Evolutionary conservation across 2,329 filamentous ascomycete species (phyloP).

Genomic region (Aspergillus fumigatiaffinis): DNA sequence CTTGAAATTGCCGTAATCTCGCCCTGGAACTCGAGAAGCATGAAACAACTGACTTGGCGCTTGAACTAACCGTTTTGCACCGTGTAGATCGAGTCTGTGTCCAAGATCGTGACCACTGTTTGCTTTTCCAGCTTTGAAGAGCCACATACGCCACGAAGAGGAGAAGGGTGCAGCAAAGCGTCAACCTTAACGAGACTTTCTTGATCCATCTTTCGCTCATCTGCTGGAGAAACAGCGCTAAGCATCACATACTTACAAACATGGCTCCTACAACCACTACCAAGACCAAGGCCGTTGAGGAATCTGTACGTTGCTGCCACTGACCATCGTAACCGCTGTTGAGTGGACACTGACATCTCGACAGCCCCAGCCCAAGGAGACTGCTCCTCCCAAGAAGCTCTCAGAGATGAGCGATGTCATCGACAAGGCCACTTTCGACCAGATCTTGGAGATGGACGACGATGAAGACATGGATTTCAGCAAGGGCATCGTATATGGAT

Average conservation of each 20-base stretch:
- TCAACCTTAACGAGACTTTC: neutral
- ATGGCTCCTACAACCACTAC: constrained; percentile 28
- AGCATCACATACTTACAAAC: constrained; percentile 5
- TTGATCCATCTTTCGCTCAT: neutral
- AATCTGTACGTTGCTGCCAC: constrained; percentile 17
- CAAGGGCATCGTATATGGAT: constrained; percentile 80
- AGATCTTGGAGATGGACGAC: constrained; percentile 99
- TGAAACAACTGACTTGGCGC: neutral
- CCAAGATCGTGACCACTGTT: neutral
- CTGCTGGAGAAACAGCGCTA: neutral
- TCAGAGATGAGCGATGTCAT: constrained; percentile 70
- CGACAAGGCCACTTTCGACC: constrained; percentile 77
- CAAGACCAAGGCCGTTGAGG: constrained; percentile 25
- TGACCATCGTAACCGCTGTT: neutral
- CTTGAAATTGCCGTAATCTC: neutral
- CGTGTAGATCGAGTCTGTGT: neutral
- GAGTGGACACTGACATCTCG: constrained; percentile 5
- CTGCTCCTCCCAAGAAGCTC: constrained; percentile 41
- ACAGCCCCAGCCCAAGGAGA: constrained; percentile 47
- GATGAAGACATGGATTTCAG: constrained; percentile 84
- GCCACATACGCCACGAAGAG: neutral
- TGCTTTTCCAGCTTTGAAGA: neutral
- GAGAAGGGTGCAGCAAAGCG: neutral
- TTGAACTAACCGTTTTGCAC: neutral
- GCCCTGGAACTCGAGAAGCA: neutral